Conservation (phyloP, 2,329 filamentous ascomycete species). For the Furcasterigmium sp. region DNA sequence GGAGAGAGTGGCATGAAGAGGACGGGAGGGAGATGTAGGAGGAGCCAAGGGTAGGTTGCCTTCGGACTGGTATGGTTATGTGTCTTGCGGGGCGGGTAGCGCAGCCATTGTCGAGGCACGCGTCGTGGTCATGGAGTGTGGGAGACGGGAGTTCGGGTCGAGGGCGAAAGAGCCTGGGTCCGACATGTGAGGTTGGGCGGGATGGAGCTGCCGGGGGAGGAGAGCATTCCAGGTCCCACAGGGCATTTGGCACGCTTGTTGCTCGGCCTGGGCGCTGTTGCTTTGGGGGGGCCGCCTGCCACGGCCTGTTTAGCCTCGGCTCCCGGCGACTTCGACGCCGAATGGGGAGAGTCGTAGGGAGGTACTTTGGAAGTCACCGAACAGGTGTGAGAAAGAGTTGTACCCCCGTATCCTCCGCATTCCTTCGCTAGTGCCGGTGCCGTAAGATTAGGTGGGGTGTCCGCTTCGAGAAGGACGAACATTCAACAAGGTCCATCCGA, state of each 20-base stretch:
- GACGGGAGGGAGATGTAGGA: neutral
- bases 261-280: too few species aligned
- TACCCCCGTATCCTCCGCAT: neutral
- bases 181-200: neutral
- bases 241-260: too few species aligned
- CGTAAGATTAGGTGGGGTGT: neutral
- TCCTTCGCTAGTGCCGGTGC: neutral
- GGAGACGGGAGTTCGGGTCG: neutral
- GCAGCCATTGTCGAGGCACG: neutral
- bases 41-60: too few species aligned
- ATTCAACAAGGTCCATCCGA: too few species aligned
- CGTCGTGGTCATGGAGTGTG: neutral
- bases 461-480: too few species aligned
- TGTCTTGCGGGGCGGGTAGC: neutral
- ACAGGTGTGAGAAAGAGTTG: neutral
- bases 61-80: neutral
- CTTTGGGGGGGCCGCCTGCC: too few species aligned
- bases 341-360: too few species aligned
- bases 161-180: neutral
- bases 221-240: neutral
- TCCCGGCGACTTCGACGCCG: too few species aligned
- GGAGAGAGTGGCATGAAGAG: slow-evolving; percentile 2
- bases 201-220: neutral
- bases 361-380: too few species aligned
- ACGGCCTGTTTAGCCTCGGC: too few species aligned